A percentile compares a stretch with the other conserved stretches of the same genome.
Evolutionary conservation across 805 yeast genomes (phyloP).

Genomic region (Geotrichum ghanense): DNA sequence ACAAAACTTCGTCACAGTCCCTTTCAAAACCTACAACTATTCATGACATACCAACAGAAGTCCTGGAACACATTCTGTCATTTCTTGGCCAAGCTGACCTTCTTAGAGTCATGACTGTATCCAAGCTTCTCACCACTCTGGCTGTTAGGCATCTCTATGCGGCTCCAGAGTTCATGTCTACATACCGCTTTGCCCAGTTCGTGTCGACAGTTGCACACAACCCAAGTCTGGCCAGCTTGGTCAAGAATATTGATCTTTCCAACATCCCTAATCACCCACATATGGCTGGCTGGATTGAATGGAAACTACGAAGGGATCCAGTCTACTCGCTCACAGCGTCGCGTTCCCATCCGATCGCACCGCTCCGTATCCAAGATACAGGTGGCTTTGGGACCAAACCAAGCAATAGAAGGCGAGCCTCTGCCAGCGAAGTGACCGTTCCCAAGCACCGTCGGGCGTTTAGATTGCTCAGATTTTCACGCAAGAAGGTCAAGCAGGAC

Average conservation of each 20-base stretch:
- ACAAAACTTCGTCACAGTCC: background rate
- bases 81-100: slow-evolving; percentile 30
- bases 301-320: slow-evolving; percentile 72
- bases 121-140: slow-evolving; percentile 37
- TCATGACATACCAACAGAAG: slow-evolving; percentile 18
- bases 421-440: background rate
- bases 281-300: slow-evolving; percentile 84
- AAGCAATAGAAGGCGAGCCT: too few relatives aligned
- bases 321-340: slow-evolving; percentile 31
- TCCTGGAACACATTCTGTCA: slow-evolving; percentile 17
- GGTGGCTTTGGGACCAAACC: too few relatives aligned
- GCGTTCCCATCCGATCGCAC: too few relatives aligned
- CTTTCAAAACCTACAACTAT: slow-evolving; percentile 5
- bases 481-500: background rate
- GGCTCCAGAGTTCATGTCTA: slow-evolving; percentile 46
- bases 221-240: slow-evolving; percentile 43
- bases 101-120: slow-evolving; percentile 39
- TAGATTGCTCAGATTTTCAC: background rate
- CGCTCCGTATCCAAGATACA: too few relatives aligned
- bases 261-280: slow-evolving; percentile 16
- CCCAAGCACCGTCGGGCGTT: background rate
- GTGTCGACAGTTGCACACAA: slow-evolving; percentile 50
- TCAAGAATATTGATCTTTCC: slow-evolving; percentile 50
- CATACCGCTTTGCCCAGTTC: slow-evolving; percentile 73
- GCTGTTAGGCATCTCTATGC: slow-evolving; percentile 47